These are phyloP conservation scores for Scheffersomyces stipitis DNA, from an alignment of 805 yeast species.

Conservation along the genomic window DNA sequence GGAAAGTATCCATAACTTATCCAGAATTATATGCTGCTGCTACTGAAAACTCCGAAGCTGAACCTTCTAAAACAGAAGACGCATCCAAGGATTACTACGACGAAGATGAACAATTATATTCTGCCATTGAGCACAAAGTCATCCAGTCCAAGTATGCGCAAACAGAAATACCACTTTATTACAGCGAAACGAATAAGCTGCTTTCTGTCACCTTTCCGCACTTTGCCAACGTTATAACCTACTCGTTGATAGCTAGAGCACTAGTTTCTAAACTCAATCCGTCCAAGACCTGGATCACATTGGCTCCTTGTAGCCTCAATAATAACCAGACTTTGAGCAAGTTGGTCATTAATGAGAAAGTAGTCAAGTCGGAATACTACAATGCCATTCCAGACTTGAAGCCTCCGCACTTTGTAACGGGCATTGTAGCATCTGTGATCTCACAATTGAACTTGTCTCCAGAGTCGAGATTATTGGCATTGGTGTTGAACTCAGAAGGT, in stretches of 20 bases:
- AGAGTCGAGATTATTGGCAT: slow-evolving; percentile 8
- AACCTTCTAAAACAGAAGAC: slow-evolving; percentile 11
- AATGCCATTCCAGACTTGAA: slow-evolving; percentile 29
- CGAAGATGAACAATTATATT: slow-evolving; percentile 51
- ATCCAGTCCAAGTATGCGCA: slow-evolving; percentile 20
- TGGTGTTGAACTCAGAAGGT: slow-evolving; percentile 58
- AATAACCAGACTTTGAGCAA: slow-evolving; percentile 27
- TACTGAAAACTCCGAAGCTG: slow-evolving; percentile 5
- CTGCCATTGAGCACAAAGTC: slow-evolving; percentile 26
- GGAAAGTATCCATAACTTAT: slow-evolving; percentile 13
- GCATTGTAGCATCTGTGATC: slow-evolving; percentile 49
- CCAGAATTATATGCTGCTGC: slow-evolving; percentile 9
- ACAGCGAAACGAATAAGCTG: slow-evolving; percentile 2
- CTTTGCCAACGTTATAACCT: slow-evolving; percentile 35
- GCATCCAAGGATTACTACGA: slow-evolving; percentile 37
- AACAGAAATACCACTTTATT: slow-evolving; percentile 21
- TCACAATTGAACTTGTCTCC: slow-evolving; percentile 18
- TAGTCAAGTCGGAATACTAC: slow-evolving; percentile 3
- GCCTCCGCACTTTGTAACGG: slow-evolving; percentile 66
- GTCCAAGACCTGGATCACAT: slow-evolving; percentile 22
- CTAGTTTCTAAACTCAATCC: slow-evolving; percentile 15
- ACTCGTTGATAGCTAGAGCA: slow-evolving; percentile 25
- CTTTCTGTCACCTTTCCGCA: slow-evolving; percentile 31
- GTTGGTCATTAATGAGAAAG: slow-evolving; percentile 13
- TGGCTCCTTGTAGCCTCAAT: slow-evolving; percentile 39